Evolutionary conservation across 768 basidiomycete genomes (phyloP).

Genomic region (Tephrocybe sp.): DNA sequence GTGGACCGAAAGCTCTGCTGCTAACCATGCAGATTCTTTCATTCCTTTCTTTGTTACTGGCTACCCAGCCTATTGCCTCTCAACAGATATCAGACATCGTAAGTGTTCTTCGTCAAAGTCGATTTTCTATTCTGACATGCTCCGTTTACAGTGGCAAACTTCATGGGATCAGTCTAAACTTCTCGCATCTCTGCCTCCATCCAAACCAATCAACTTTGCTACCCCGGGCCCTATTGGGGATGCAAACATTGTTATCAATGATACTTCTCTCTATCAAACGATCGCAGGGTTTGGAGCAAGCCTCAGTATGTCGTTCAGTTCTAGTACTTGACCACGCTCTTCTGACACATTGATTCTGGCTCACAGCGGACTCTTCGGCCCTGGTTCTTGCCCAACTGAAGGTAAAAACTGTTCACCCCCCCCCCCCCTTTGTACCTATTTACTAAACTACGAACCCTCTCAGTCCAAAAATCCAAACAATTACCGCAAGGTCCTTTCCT

Average conservation of each 20-base stretch:
- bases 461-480: constrained; percentile 49
- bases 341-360: neutral
- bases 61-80: constrained; percentile 10
- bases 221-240: constrained; percentile 53
- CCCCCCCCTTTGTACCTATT: too few species aligned
- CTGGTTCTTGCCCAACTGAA: constrained; percentile 60
- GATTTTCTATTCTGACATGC: neutral
- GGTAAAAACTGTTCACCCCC: constrained; percentile 28
- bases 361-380: constrained; percentile 69
- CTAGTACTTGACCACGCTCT: neutral
- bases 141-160: constrained; percentile 50
- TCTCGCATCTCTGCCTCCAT: constrained; percentile 45
- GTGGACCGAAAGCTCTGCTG: neutral
- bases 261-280: constrained; percentile 52
- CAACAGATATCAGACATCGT: constrained; percentile 24
- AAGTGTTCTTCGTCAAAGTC: neutral
- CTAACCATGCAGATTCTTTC: constrained; percentile 7
- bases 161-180: constrained; percentile 50
- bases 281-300: constrained; percentile 68
- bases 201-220: constrained; percentile 54
- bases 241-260: constrained; percentile 63
- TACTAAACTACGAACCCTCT: neutral
- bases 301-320: constrained; percentile 41
- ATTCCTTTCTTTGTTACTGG: constrained; percentile 5
- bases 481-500: constrained; percentile 57